phyloP scores from a whole-genome alignment of 495 filamentous ascomycete genomes.

The Lasiosphaeris hirsuta region DNA sequence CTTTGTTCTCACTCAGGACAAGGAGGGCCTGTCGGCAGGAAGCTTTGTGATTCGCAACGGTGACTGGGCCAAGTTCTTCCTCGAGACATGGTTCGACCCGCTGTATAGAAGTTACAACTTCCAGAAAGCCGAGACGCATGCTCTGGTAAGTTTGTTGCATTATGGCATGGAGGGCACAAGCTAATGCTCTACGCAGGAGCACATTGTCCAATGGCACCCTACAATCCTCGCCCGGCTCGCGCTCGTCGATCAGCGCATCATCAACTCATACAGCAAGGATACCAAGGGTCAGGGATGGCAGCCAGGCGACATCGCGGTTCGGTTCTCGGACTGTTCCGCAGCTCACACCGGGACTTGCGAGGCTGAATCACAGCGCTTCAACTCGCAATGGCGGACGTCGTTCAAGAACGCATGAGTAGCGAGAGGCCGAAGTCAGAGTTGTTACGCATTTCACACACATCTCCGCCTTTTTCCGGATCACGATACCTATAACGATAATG shows the following conservation, averaged over 20 bases:
- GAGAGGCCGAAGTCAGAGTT: not conserved
- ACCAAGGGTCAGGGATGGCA: conserved; percentile 54
- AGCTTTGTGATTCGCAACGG: conserved; percentile 81
- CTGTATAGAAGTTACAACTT: conserved; percentile 92
- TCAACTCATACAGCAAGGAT: conserved; percentile 67
- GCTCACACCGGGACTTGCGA: conserved; percentile 60
- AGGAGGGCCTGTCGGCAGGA: conserved; percentile 67
- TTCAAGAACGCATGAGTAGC: conserved; percentile 29
- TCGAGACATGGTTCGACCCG: conserved; percentile 96
- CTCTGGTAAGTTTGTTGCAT: conserved; percentile 61
- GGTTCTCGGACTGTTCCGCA: conserved; percentile 68
- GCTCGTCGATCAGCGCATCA: conserved; percentile 72
- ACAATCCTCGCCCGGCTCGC: conserved; percentile 88
- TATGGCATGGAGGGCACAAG: not conserved
- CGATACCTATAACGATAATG: not conserved
- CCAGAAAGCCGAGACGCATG: conserved; percentile 89
- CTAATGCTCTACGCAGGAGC: conserved; percentile 54
- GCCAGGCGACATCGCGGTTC: conserved; percentile 84
- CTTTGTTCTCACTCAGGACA: conserved; percentile 80
- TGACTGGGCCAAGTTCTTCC: conserved; percentile 86
- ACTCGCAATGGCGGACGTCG: conserved; percentile 44
- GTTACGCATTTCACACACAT: not conserved
- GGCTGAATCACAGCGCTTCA: conserved; percentile 53
- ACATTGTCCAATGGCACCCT: conserved; percentile 97
- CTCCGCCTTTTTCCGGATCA: not conserved